Conservation (phyloP, 305 asterid genomes). For the Rubia tinctorum region DNA sequence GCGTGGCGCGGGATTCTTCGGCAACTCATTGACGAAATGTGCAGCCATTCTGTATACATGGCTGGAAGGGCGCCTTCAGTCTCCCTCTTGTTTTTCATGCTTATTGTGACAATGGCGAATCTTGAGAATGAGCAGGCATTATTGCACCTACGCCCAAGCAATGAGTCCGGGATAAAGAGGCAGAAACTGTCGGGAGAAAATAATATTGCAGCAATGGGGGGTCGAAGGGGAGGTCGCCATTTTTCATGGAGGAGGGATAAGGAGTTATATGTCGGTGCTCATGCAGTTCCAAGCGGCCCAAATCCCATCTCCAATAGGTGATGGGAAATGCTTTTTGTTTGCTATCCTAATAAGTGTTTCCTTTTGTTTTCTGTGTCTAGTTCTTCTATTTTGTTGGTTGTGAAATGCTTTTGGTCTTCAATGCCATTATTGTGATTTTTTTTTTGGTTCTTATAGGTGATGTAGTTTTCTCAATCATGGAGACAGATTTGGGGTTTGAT, state of each 20-base stretch:
- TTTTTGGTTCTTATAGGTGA: not conserved
- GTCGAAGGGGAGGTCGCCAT: slow-evolving; percentile 23
- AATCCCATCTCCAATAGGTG: slow-evolving; percentile 41
- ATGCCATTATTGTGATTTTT: not conserved
- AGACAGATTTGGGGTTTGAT: slow-evolving; percentile 17
- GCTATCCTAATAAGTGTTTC: not conserved
- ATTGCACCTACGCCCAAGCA: not conserved
- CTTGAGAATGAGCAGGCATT: slow-evolving; percentile 6
- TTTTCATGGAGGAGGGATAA: slow-evolving; percentile 28
- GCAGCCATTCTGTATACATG: not conserved
- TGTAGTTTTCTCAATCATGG: slow-evolving; percentile 20
- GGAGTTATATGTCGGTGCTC: slow-evolving; percentile 27
- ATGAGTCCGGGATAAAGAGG: slow-evolving; percentile 3
- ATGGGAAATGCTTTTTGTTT: too few species aligned
- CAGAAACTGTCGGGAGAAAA: slow-evolving; percentile 4
- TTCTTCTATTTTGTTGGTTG: not conserved
- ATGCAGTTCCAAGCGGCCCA: slow-evolving; percentile 48
- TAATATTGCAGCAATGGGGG: slow-evolving; percentile 23
- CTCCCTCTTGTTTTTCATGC: slow-evolving; percentile 16
- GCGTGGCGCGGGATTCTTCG: not conserved
- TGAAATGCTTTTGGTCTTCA: slow-evolving; percentile 6
- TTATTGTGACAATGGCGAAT: slow-evolving; percentile 15
- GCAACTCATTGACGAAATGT: not conserved
- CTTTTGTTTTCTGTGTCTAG: not conserved
- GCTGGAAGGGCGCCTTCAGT: slow-evolving; percentile 1